A percentile compares a stretch with the other conserved stretches of the same genome.
Evolutionary conservation across 2,329 filamentous ascomycete genomes (phyloP).

Genomic region (Cladosporium halotolerans): DNA sequence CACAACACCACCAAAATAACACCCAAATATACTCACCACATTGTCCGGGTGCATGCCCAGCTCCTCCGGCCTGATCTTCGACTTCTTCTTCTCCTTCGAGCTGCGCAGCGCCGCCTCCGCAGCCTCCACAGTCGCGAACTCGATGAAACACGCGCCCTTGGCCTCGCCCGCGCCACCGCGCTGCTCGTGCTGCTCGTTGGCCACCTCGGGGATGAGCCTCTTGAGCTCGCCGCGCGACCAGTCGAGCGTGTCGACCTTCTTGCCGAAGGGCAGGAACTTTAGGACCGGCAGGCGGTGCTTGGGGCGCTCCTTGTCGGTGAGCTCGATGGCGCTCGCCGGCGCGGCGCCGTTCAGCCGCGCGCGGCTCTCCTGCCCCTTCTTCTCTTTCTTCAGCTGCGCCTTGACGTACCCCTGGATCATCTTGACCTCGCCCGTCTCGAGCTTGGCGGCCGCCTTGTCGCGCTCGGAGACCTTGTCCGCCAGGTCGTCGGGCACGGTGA

Average conservation of each 20-base stretch:
- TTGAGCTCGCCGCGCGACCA: conserved; percentile 73
- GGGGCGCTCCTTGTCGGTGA: conserved; percentile 56
- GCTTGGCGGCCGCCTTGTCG: conserved; percentile 36
- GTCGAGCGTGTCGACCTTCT: conserved; percentile 86
- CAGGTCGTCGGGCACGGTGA: conserved; percentile 39
- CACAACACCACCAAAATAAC: no score
- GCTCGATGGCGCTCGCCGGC: conserved; percentile 36
- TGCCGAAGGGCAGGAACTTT: conserved; percentile 59
- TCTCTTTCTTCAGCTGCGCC: conserved; percentile 20
- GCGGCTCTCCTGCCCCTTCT: conserved; percentile 26
- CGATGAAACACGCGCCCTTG: conserved; percentile 74
- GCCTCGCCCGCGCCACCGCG: conserved; percentile 59
- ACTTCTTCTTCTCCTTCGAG: conserved; percentile 17
- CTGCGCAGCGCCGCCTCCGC: conserved; percentile 72
- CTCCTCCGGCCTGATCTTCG: conserved; percentile 33
- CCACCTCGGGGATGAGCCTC: conserved; percentile 64
- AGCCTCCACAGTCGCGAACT: conserved; percentile 73
- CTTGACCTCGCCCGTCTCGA: conserved; percentile 40
- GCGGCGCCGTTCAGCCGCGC: background rate
- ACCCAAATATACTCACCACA: conserved; percentile 23
- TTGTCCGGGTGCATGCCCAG: conserved; percentile 35
- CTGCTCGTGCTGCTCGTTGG: conserved; percentile 60
- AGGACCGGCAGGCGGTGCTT: conserved; percentile 54
- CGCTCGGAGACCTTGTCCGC: conserved; percentile 38
- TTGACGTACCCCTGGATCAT: conserved; percentile 32